Base-by-base conservation (phyloP, 371 early-diverging fungal genomes). In the Mucor mucedo region DNA sequence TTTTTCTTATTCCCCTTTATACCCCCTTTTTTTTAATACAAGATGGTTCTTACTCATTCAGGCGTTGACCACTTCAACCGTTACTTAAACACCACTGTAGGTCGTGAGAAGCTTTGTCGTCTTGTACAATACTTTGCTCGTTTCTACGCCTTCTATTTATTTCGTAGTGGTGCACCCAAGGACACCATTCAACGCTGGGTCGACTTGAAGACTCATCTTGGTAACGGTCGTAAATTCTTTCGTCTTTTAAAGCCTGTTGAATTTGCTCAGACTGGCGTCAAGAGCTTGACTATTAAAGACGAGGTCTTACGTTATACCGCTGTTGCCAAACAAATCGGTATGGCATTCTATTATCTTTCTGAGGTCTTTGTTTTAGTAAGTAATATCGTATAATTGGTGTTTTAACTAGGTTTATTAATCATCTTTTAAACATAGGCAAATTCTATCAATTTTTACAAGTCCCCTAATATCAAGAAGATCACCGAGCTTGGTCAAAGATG, bases 81-180 rank as follows among this genome's bases (percentile, higher is more conserved):
- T 48, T 89, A 78, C 72, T 75, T 88, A 33, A 76, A 73, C 57
- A 88, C 90, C 14, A 90, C 91, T 4, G 81, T 80, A 4, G 94
- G 94, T 33, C 90, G 94, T 60, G 94, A 93, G 75, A 94, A 93
- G 71, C 65, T 83, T 4, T 93, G 90, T 67, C 86, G 93, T 61
- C 65, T 84, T 13, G 82, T 91, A 0, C 94, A 93, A 70, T 92
- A 92, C 79, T 86, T 91, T 77, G 81, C 90, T 9, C 89, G 79
- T 28, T 85, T 82, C 50, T 85, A 86, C 57, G 85, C 79, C 49
- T 88, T 82, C 75, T 84, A 85, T 58, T 69, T 82, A 48, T 44
- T 68, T 65, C 71, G 82, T 57, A 74, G 63, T 35, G 89, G 86
- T 44, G 78, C 83, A 49, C 71, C 81, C 50, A 80, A 87, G 56